A percentile compares a stretch with the other conserved stretches of the same genome.
These are phyloP conservation scores for Lolium rigidum DNA, from an alignment of 176 grass and related monocot species.

Conservation along the genomic window DNA sequence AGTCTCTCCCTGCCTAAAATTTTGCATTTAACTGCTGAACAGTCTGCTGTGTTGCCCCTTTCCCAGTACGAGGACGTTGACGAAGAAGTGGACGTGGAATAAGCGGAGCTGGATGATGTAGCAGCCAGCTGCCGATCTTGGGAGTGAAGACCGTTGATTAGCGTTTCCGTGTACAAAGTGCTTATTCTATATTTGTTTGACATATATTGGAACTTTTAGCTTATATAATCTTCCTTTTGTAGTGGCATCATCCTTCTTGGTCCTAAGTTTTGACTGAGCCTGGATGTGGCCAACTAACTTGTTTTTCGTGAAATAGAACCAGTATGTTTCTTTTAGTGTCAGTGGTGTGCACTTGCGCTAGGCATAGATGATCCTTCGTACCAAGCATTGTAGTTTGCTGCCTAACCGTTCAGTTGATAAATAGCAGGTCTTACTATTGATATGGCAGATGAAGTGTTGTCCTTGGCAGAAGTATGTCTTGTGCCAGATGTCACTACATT, in stretches of 20 bases:
- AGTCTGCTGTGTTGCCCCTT: conserved; percentile 24
- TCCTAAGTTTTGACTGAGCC: neutral
- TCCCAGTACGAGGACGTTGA: conserved; percentile 61
- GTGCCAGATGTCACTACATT: no score
- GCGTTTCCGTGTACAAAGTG: conserved; percentile 36
- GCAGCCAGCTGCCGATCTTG: neutral
- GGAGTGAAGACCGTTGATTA: neutral
- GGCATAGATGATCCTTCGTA: no score
- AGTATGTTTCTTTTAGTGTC: neutral
- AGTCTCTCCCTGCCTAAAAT: no score
- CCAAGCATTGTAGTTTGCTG: no score
- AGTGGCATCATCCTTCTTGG: conserved; percentile 6
- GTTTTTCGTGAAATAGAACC: neutral
- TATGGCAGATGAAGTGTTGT: no score
- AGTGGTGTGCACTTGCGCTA: neutral
- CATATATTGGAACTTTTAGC: conserved; percentile 9
- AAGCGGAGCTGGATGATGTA: conserved; percentile 41
- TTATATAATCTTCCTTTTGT: conserved; percentile 20
- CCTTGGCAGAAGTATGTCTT: no score
- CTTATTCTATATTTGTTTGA: conserved; percentile 22
- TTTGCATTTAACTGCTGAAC: neutral
- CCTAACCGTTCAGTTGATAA: no score
- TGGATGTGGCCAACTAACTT: neutral
- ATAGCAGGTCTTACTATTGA: no score
- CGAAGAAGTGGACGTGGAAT: conserved; percentile 70